These are phyloP conservation scores for Nannizziopsis arthrosporioides DNA, from an alignment of 2,329 filamentous ascomycete species.

Conservation along the genomic window DNA sequence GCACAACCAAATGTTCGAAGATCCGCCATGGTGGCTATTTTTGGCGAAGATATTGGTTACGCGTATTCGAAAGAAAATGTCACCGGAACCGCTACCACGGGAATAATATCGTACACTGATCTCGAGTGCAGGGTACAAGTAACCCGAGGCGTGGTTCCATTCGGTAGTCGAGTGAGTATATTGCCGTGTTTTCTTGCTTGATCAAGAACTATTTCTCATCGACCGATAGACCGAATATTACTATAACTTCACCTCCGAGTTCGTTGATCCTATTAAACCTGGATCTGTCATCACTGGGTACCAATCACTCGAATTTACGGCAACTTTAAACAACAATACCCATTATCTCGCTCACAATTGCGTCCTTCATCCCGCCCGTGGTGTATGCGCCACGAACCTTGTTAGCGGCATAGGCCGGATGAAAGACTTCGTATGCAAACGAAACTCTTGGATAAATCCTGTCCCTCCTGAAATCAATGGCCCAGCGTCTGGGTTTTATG, in stretches of 20 bases:
- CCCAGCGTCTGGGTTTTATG: slow-evolving; percentile 3
- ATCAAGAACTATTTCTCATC: not conserved
- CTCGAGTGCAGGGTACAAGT: slow-evolving; percentile 2
- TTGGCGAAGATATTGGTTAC: slow-evolving; percentile 3
- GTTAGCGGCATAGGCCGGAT: slow-evolving; percentile 1
- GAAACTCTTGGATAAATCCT: slow-evolving; percentile 6
- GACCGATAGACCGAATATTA: not conserved
- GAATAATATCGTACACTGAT: slow-evolving; percentile 4
- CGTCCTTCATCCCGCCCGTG: slow-evolving; percentile 4
- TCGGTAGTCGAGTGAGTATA: slow-evolving; percentile 1
- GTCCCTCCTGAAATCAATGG: slow-evolving; percentile 3
- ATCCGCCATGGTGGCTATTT: slow-evolving; percentile 4
- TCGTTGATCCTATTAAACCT: slow-evolving; percentile 1
- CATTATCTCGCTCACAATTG: slow-evolving; percentile 7
- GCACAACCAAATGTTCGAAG: slow-evolving; percentile 2
- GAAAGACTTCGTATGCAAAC: slow-evolving; percentile 6
- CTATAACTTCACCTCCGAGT: slow-evolving; percentile 6
- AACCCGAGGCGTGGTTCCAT: not conserved
- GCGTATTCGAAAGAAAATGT: slow-evolving; percentile 5
- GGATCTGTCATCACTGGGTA: not conserved
- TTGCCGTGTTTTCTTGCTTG: not conserved
- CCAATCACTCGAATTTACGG: not conserved
- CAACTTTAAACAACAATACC: slow-evolving; percentile 7
- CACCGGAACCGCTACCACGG: not conserved
- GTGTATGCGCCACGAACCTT: slow-evolving; percentile 2